Percentiles rank a stretch among this genome's conserved stretches.
These are phyloP conservation scores for Suhomyces sp. DNA, from an alignment of 805 yeast genomes.

Conservation along the genomic window DNA sequence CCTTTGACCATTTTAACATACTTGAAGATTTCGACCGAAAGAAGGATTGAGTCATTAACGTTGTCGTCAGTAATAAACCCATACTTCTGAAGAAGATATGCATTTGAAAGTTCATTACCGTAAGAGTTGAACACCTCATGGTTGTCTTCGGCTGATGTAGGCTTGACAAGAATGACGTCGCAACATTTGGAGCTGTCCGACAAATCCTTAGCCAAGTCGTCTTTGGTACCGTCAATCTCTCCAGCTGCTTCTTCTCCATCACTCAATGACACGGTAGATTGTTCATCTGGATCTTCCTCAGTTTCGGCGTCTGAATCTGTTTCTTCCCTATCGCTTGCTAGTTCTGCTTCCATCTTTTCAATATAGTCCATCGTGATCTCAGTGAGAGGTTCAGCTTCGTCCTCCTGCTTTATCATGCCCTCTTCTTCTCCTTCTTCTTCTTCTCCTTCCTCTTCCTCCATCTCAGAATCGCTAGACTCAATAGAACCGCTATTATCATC, in stretches of 20 bases:
- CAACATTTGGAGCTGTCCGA: constrained; percentile 53
- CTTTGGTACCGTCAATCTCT: constrained; percentile 13
- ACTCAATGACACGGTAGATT: constrained; percentile 16
- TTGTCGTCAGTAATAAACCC: constrained; percentile 63
- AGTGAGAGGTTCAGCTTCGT: constrained; percentile 9
- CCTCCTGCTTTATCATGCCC: constrained; percentile 9
- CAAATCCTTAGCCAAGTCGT: constrained; percentile 35
- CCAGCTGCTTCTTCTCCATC: constrained; percentile 16
- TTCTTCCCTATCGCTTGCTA: background rate
- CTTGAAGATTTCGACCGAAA: constrained; percentile 50
- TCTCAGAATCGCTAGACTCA: constrained; percentile 4
- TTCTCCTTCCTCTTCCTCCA: constrained; percentile 9
- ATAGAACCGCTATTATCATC: constrained; percentile 15
- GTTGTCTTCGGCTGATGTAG: constrained; percentile 40
- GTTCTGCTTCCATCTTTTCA: constrained; percentile 21
- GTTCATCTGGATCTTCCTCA: constrained; percentile 18
- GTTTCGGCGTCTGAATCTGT: constrained; percentile 16
- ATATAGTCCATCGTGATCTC: constrained; percentile 33
- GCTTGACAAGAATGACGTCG: constrained; percentile 55
- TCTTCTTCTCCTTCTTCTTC: constrained; percentile 19
- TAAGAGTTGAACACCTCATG: constrained; percentile 78
- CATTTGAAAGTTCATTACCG: constrained; percentile 65
- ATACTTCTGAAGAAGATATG: constrained; percentile 66
- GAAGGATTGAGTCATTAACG: constrained; percentile 51
- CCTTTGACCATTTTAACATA: constrained; percentile 24